These are phyloP conservation scores for Colletotrichum nymphaeae DNA, from an alignment of 2,329 filamentous ascomycete genomes.

Conservation along the genomic window DNA sequence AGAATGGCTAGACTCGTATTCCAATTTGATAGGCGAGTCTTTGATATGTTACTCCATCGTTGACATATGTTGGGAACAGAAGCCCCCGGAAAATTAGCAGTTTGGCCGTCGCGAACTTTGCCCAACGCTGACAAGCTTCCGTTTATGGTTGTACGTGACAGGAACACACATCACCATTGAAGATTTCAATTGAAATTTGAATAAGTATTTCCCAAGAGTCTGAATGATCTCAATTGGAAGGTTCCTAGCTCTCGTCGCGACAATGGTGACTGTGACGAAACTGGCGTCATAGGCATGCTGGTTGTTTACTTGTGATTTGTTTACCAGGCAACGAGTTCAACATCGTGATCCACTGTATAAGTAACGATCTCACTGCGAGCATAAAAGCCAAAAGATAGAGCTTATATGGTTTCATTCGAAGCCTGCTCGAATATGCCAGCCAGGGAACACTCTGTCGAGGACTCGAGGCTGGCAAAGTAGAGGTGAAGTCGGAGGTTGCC, in stretches of 20 bases:
- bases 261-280: background rate
- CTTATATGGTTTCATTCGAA: background rate
- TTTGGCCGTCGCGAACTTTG: background rate
- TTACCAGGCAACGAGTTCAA: too few relatives aligned
- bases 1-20: background rate
- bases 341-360: too few relatives aligned
- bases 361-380: too few relatives aligned
- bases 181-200: too few relatives aligned
- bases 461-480: background rate
- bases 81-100: background rate
- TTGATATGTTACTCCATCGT: too few relatives aligned
- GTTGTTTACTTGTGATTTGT: too few relatives aligned
- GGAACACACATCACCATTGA: background rate
- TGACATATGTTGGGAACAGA: background rate
- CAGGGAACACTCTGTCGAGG: too few relatives aligned
- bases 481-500: slow-evolving; percentile 1
- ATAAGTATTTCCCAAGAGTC: too few relatives aligned
- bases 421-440: too few relatives aligned
- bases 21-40: background rate
- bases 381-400: too few relatives aligned
- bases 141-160: background rate
- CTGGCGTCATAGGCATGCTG: too few relatives aligned
- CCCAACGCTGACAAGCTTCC: background rate
- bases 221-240: too few relatives aligned
- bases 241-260: background rate